Percentiles rank a stretch among this genome's conserved stretches.
Evolutionary conservation across 257 asterid species (phyloP).

Genomic region (Solanum pennellii): DNA sequence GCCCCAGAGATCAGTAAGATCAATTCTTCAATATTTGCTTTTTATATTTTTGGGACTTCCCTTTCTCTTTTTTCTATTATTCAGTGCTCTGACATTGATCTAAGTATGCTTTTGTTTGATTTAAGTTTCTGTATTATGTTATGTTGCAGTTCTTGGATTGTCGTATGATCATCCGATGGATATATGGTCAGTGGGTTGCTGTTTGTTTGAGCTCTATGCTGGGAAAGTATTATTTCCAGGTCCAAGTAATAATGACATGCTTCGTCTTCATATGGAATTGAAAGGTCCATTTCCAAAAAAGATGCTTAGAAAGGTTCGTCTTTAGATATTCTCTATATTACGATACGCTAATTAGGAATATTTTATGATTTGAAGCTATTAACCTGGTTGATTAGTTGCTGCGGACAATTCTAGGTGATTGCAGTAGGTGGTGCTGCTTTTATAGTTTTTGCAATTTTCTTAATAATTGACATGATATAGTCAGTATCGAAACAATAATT

Average conservation of each 20-base stretch:
- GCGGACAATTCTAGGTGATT: neutral
- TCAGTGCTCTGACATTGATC: neutral
- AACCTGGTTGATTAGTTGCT: neutral
- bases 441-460: neutral
- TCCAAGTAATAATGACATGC: slow-evolving; percentile 90
- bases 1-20: slow-evolving; percentile 91
- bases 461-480: neutral
- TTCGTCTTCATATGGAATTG: slow-evolving; percentile 95
- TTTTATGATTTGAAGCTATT: neutral
- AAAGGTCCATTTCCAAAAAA: slow-evolving; percentile 92
- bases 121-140: slow-evolving; percentile 2
- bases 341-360: neutral
- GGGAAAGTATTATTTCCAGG: slow-evolving; percentile 98
- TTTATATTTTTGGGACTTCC: neutral
- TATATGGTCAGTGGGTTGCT: slow-evolving; percentile 98
- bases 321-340: neutral
- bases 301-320: slow-evolving; percentile 89
- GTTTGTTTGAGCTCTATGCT: slow-evolving; percentile 88
- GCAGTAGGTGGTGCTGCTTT: neutral
- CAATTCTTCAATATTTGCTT: neutral
- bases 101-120: neutral
- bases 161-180: slow-evolving; percentile 95
- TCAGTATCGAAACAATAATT: neutral
- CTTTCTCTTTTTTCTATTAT: neutral
- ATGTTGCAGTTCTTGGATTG: slow-evolving; percentile 69